Percentiles rank a stretch among this genome's conserved stretches.
These are phyloP conservation scores for Blastocystis sp. DNA, from an alignment of 352 stramenopile species.

Conservation along the genomic window DNA sequence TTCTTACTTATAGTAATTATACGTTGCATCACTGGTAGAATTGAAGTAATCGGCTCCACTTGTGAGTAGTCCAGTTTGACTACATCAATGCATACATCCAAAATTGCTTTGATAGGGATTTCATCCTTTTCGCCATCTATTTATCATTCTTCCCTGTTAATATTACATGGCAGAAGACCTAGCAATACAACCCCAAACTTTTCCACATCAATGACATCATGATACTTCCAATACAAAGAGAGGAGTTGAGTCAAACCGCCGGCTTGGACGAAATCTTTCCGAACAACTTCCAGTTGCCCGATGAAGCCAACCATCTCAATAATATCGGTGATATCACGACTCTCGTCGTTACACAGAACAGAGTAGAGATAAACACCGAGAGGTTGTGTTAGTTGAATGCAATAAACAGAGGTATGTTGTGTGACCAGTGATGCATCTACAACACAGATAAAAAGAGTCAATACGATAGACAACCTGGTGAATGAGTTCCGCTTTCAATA, in stretches of 20 bases:
- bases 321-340: not conserved
- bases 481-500: not conserved
- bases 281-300: not conserved
- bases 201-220: not conserved
- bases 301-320: not conserved
- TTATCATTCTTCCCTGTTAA: not conserved
- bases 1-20: not conserved
- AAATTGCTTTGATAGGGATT: not conserved
- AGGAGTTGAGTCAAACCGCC: not conserved
- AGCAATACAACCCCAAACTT: not conserved
- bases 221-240: not conserved
- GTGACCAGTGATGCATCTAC: not conserved
- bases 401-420: not conserved
- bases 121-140: not conserved
- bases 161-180: not conserved
- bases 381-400: not conserved
- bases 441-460: not conserved
- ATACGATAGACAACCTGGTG: not conserved
- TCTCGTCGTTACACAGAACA: not conserved
- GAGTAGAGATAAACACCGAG: not conserved
- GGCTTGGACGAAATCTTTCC: not conserved
- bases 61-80: not conserved
- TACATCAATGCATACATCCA: not conserved
- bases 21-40: not conserved
- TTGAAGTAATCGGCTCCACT: not conserved